These are phyloP conservation scores for Nakaseomyces kungkrabaensis DNA, from an alignment of 1,139 yeast genomes.

Conservation along the genomic window DNA sequence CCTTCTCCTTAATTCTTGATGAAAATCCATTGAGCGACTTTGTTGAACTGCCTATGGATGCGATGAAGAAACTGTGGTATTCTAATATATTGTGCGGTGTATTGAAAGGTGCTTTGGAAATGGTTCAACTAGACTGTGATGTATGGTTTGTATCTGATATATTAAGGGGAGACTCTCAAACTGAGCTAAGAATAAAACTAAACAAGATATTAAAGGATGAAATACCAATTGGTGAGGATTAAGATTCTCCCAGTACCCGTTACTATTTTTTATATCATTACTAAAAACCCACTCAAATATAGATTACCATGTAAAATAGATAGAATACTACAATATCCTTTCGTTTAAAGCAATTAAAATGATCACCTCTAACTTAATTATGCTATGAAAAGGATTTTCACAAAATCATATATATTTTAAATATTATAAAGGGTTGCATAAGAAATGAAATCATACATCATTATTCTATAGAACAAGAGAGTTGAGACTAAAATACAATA, in stretches of 20 bases:
- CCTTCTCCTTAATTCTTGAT: conserved; percentile 60
- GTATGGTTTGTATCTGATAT: conserved; percentile 71
- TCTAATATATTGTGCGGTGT: conserved; percentile 87
- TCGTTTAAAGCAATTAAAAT: too few relatives aligned
- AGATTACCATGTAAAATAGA: too few relatives aligned
- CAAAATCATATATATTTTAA: too few relatives aligned
- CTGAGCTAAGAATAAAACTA: conserved; percentile 70
- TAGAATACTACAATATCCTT: background rate
- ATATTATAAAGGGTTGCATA: too few relatives aligned
- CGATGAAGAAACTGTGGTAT: conserved; percentile 76
- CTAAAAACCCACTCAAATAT: too few relatives aligned
- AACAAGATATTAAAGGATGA: conserved; percentile 77
- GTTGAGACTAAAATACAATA: too few relatives aligned
- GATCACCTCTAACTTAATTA: too few relatives aligned
- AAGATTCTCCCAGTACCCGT: conserved; percentile 8
- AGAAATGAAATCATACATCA: background rate
- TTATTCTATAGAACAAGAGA: background rate
- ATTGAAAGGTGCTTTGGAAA: conserved; percentile 80
- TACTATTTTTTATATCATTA: too few relatives aligned
- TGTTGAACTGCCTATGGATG: conserved; percentile 79
- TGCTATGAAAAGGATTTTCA: too few relatives aligned
- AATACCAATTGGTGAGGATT: conserved; percentile 95
- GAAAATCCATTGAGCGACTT: conserved; percentile 93
- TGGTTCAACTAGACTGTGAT: conserved; percentile 92
- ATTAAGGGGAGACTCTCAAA: conserved; percentile 70